Conservation (phyloP, 768 basidiomycete genomes). For the Mycena epipterygia region DNA sequence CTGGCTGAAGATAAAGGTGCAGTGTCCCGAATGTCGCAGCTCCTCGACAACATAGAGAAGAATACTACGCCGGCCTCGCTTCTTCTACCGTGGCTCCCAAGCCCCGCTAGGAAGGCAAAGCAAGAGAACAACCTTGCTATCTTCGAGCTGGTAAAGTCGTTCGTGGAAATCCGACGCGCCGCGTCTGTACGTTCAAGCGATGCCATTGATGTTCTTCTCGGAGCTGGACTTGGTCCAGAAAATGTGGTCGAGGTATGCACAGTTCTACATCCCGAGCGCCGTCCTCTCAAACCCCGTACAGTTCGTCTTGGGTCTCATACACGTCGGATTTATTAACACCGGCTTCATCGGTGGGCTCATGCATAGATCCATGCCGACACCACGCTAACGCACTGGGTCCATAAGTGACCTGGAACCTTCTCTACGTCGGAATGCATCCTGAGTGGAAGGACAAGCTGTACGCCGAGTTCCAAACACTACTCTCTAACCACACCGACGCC, state of each 20-base stretch:
- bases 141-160: background rate
- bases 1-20: conserved; percentile 10
- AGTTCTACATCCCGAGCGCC: background rate
- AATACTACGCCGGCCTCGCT: conserved; percentile 7
- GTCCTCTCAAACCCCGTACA: background rate
- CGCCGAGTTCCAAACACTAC: conserved; percentile 23
- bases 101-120: background rate
- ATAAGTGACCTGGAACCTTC: conserved; percentile 14
- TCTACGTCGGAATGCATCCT: conserved; percentile 21
- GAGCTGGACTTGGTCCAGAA: background rate
- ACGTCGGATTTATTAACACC: conserved; percentile 30
- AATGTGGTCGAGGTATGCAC: background rate
- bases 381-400: background rate
- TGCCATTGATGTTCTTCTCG: background rate
- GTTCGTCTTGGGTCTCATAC: conserved; percentile 28
- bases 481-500: conserved; percentile 2
- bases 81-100: conserved; percentile 18
- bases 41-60: conserved; percentile 25
- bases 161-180: background rate
- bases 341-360: conserved; percentile 18
- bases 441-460: conserved; percentile 28
- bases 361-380: background rate
- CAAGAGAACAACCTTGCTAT: background rate
- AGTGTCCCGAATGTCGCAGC: conserved; percentile 10
- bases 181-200: background rate